phyloP scores from a whole-genome alignment of 1,284 basidiomycete species.

The Fomitopsis schrenkii region DNA sequence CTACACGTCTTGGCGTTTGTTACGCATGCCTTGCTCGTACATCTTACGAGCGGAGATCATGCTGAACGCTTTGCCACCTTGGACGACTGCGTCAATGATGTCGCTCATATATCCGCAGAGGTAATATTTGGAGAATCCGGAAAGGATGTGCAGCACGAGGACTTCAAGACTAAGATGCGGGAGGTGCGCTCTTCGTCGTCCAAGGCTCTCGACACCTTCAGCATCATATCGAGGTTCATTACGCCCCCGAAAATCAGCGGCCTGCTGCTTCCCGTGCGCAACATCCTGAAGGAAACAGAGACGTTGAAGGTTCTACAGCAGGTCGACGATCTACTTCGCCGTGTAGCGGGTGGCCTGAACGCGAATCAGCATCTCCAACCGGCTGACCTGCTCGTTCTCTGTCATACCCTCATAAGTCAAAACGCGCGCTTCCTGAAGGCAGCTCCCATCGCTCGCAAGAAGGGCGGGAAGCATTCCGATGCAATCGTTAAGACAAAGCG shows the following conservation, averaged over 20 bases:
- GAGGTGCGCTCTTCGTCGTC: conserved; percentile 82
- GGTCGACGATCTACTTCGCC: conserved; percentile 86
- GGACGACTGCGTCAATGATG: conserved; percentile 75
- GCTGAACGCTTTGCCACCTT: conserved; percentile 54
- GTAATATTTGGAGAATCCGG: conserved; percentile 95
- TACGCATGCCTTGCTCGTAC: conserved; percentile 78
- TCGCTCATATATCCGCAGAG: conserved; percentile 83
- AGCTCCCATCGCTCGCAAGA: conserved; percentile 35
- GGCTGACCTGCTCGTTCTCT: conserved; percentile 75
- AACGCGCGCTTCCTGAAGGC: conserved; percentile 83
- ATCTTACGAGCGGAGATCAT: conserved; percentile 67
- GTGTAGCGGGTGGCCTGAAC: conserved; percentile 84
- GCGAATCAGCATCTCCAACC: conserved; percentile 74
- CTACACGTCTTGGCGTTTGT: conserved; percentile 90
- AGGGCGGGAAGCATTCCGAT: conserved; percentile 39
- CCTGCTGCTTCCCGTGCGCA: conserved; percentile 78
- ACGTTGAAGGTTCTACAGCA: conserved; percentile 80
- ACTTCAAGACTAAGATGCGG: conserved; percentile 92
- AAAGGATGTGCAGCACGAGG: conserved; percentile 86
- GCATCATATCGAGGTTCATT: conserved; percentile 73
- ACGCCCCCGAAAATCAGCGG: conserved; percentile 74
- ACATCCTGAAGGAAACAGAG: conserved; percentile 86
- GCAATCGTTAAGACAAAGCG: conserved; percentile 80
- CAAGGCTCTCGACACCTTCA: conserved; percentile 82
- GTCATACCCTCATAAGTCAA: conserved; percentile 87